Evolutionary conservation across 176 grass and related monocot species (phyloP), one percentile per base, ranked within the genome.

Genomic region (Aegilops sharonensis): DNA sequence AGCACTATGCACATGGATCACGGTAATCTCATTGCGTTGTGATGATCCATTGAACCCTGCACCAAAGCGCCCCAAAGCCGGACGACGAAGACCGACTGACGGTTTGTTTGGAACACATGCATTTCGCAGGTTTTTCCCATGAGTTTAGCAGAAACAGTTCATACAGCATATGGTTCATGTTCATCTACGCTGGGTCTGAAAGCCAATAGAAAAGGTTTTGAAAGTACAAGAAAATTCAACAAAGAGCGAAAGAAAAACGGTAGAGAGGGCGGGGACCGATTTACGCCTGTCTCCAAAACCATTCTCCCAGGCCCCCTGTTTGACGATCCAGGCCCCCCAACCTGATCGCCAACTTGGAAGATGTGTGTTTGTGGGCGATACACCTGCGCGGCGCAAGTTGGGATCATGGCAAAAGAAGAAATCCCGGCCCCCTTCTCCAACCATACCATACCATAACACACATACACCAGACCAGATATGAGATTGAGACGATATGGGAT

Each of bases 391-490:
- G 31, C 36, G 60, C 72, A 64, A 85, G 72, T 77, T 85, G 83
- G 20, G 71, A 66, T 68, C 65, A 91, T 87, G 81, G 67, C 36
- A 69, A 85, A 84, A 84, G 48, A 57, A 73, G 89, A 76, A 79
- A 61, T 76, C 43, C 40, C 25, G 54, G 30, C n/a, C 29, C 59
- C 48, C 54, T 35, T 82, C 72, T 68, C 34, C 72, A 4, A 34
- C 29, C 2, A 17, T 45, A 5, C 5, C 36, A 71, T 36, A 63
- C 24, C 45, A 48, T 17, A 32, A 13, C 2, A 17, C 15, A 5
- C 6, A 17, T 25, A 17, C 21, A 5, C 54, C 18, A 57, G 18
- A 47, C 40, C 71, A 74, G 13, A 74, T 47, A 74, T 48, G 70
- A 39, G 35, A 72, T 1, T 48, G 70, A 39, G 35, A 72, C 0